Conservation (phyloP, 2,329 filamentous ascomycete species). For the Endothia cerciana region DNA sequence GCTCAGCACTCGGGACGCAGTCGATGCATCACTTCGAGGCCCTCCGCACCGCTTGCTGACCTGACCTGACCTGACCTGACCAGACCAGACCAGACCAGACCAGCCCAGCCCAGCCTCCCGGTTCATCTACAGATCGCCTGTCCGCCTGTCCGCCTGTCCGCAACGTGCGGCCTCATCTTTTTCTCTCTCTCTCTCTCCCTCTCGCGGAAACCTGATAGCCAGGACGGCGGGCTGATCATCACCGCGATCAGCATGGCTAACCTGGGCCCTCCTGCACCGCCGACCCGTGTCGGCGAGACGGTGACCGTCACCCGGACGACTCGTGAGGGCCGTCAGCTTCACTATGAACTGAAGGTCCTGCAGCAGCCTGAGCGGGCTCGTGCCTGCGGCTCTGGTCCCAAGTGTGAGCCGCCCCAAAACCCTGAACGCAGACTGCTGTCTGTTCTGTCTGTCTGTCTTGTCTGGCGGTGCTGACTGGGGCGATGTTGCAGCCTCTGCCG, state of each 20-base stretch:
- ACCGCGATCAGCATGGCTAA: slow-evolving; percentile 20
- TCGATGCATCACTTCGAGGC: no score
- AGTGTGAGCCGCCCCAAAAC: slow-evolving; percentile 66
- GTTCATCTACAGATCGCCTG: background rate
- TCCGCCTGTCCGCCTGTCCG: no score
- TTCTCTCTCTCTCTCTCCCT: background rate
- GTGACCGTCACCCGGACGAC: slow-evolving; percentile 51
- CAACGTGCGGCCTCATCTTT: background rate
- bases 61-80: no score
- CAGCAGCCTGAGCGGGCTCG: slow-evolving; percentile 94
- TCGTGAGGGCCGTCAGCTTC: slow-evolving; percentile 75
- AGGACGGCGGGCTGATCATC: background rate
- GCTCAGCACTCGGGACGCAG: no score
- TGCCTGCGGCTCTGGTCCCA: slow-evolving; percentile 93
- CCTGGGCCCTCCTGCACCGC: slow-evolving; percentile 25
- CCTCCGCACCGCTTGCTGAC: no score
- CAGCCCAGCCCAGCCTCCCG: background rate
- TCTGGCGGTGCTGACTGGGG: slow-evolving; percentile 25
- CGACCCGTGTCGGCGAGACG: slow-evolving; percentile 25
- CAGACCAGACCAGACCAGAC: no score
- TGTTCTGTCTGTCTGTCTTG: slow-evolving; percentile 30
- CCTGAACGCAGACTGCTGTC: no score
- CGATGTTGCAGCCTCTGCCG: slow-evolving; percentile 67
- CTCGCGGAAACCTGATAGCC: no score
- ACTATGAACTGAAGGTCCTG: slow-evolving; percentile 82